Evolutionary conservation across 2,329 filamentous ascomycete genomes (phyloP), one percentile per base, ranked within the genome.

Genomic region (Penicillium occitanis): DNA sequence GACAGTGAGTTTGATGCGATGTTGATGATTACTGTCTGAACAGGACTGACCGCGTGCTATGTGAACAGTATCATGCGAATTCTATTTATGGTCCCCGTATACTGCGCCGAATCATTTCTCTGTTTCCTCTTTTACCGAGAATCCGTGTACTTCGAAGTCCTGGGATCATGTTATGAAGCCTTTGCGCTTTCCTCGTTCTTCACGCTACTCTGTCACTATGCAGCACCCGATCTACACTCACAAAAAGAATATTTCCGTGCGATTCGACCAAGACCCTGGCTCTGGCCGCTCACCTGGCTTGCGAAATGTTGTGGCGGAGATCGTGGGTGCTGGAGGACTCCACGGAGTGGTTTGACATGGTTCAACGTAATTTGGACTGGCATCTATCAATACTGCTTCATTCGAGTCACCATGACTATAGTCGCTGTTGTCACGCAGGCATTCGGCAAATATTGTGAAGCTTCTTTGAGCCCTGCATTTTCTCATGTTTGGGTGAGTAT

Each of bases 141-240:
- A 73, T 87, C 90, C 59, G 86, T 95, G 65, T 96, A 96, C 80
- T 95, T 90, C 76, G 85, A 91, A 73, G 88, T 95, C 62, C 81
- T 94, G 51, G 88, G 90, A 72, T 90, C 95, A 76, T 94, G 91
- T 79, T 96, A 96, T 77, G 92, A 96, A 80, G 91, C 92, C 11
- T 94, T 96, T 73, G 91, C 91, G 66, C 93, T 96, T 69, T 89
- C 91, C 35, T 91, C 90, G 69, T 96, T 96, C 82, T 96, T 96
- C 79, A 88, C 90, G 8, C 82, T 96, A 57, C 81, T 96, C 73
- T 95, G 91, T 76, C 86, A 92, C 73, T 95, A 95, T 77, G 84
- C 92, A 68, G 91, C 90, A 5, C 90, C 90, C 7, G 88, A 89
- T 70, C 79, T 96, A 25, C 91, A 93, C 76, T 84, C 87, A 30